Conservation (phyloP, 2,329 filamentous ascomycete genomes). For the Hymenoscyphus fraxineus region DNA sequence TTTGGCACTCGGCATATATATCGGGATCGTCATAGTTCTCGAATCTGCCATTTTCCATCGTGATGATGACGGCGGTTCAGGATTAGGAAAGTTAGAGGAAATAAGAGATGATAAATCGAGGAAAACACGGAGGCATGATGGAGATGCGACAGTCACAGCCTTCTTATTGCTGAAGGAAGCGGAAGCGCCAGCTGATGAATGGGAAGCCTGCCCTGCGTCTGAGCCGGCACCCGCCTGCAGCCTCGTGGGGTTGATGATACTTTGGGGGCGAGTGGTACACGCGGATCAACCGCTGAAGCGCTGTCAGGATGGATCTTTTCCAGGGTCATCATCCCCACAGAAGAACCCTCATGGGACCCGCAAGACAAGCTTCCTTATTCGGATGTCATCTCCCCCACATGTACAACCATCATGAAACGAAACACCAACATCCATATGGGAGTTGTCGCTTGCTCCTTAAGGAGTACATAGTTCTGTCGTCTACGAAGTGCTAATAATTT, state of each 20-base stretch:
- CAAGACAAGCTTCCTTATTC: too few species aligned
- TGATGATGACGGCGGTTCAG: conserved; percentile 10
- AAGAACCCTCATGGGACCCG: background rate
- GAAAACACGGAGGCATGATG: conserved; percentile 3
- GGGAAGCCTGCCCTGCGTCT: background rate
- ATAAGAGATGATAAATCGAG: background rate
- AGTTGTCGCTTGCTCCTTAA: too few species aligned
- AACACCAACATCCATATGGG: too few species aligned
- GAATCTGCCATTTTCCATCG: conserved; percentile 22
- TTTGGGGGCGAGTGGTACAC: background rate
- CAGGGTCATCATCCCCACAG: background rate
- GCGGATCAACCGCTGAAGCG: background rate
- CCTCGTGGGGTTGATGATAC: conserved; percentile 2
- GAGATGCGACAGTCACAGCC: conserved; percentile 13
- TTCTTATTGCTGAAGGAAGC: background rate
- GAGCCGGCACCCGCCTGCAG: background rate
- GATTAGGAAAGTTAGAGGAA: background rate
- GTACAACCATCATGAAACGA: too few species aligned
- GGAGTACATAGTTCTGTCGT: too few species aligned
- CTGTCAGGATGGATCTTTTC: background rate
- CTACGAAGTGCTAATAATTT: too few species aligned
- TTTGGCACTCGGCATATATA: conserved; percentile 44
- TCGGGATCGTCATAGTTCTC: conserved; percentile 48
- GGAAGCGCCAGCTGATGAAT: background rate
- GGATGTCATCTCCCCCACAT: too few species aligned